A percentile compares a stretch with the other conserved stretches of the same genome.
phyloP scores from a whole-genome alignment of 129 eudicot species.

The Helianthus annuus region HanXRQr2.0-SUNRISE NC_035433.2:115502317-115502816 shows the following conservation, averaged over 20 bases:
- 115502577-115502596: conserved; percentile 21
- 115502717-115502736: background rate
- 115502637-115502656: conserved; percentile 10
- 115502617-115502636: conserved; percentile 14
- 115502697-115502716: background rate
- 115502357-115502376: conserved; percentile 15
- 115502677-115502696: background rate
- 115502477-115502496: conserved; percentile 90
- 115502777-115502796: too few relatives aligned
- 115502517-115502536: conserved; percentile 93
- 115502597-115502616: conserved; percentile 16
- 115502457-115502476: conserved; percentile 25
- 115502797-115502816: too few relatives aligned
- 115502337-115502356: conserved; percentile 99
- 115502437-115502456: background rate
- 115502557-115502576: conserved; percentile 81
- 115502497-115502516: conserved; percentile 98
- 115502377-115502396: background rate
- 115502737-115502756: too few relatives aligned
- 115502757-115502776: too few relatives aligned
- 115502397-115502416: background rate
- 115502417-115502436: background rate
- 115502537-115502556: conserved; percentile 80
- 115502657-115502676: conserved; percentile 12
- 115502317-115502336: conserved; percentile 99